Conservation (phyloP, 257 asterid genomes). For the Solanum appendiculatum region DNA sequence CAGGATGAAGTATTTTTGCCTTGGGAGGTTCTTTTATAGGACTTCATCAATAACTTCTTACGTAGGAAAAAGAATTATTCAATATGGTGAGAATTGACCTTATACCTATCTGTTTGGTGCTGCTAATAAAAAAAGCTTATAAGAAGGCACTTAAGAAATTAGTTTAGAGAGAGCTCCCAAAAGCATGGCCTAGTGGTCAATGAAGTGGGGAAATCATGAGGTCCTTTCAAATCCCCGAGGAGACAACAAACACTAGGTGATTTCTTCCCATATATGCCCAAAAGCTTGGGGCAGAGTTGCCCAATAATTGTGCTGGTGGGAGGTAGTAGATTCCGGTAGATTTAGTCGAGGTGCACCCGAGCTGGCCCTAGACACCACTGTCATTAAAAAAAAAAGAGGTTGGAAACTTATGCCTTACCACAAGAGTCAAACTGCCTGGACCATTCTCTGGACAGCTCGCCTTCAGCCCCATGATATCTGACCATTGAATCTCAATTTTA, state of each 20-base stretch:
- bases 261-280: background rate
- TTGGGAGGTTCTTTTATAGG: background rate
- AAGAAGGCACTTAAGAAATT: background rate
- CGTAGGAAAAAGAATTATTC: background rate
- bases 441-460: slow-evolving; percentile 54
- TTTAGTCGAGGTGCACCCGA: background rate
- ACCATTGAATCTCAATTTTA: slow-evolving; percentile 86
- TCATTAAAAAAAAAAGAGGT: background rate
- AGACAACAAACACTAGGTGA: background rate
- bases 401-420: slow-evolving; percentile 32
- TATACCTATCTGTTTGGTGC: background rate
- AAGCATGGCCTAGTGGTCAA: background rate
- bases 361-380: background rate
- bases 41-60: background rate
- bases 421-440: slow-evolving; percentile 48
- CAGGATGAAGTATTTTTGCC: background rate
- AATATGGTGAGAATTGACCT: background rate
- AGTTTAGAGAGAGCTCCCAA: background rate
- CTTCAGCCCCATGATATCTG: slow-evolving; percentile 59
- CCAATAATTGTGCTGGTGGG: background rate
- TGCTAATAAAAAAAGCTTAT: background rate
- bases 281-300: background rate
- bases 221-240: background rate
- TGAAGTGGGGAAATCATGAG: background rate
- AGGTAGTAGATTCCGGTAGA: background rate